A percentile compares a stretch with the other conserved stretches of the same genome.
phyloP scores from a whole-genome alignment of 164 flowering plant genomes.

The Dillenia turbinata region DNA sequence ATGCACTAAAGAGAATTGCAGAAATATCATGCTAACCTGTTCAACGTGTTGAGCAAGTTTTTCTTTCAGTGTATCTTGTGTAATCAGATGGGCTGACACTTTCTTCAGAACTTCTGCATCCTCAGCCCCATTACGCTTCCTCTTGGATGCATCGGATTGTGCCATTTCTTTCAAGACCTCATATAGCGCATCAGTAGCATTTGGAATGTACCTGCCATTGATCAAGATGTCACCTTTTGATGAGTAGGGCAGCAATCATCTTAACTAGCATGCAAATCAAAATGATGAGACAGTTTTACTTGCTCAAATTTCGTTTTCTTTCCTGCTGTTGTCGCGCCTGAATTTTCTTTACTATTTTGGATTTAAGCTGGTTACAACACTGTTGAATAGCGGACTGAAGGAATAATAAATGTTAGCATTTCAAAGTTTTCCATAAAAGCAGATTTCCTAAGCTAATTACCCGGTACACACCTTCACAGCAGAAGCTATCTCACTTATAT shows the following conservation, averaged over 20 bases:
- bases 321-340: constrained; percentile 98
- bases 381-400: constrained; percentile 80
- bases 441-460: background rate
- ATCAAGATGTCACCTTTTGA: too few species aligned
- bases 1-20: too few species aligned
- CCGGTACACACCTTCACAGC: constrained; percentile 75
- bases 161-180: constrained; percentile 64
- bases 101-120: constrained; percentile 60
- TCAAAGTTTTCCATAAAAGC: background rate
- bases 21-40: constrained; percentile 41
- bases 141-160: constrained; percentile 46
- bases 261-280: background rate
- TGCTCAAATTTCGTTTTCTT: constrained; percentile 83
- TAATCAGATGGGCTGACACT: constrained; percentile 46
- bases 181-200: constrained; percentile 65
- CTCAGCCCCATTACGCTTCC: constrained; percentile 45
- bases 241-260: background rate
- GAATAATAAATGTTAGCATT: constrained; percentile 14
- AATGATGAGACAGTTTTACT: constrained; percentile 27
- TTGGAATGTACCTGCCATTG: constrained; percentile 67
- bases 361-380: constrained; percentile 85
- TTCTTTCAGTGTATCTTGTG: constrained; percentile 57
- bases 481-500: constrained; percentile 86
- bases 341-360: constrained; percentile 83
- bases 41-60: constrained; percentile 85